These are phyloP conservation scores for Marasmius tenuissimus DNA, from an alignment of 1,284 basidiomycete genomes.

Conservation along the genomic window DNA sequence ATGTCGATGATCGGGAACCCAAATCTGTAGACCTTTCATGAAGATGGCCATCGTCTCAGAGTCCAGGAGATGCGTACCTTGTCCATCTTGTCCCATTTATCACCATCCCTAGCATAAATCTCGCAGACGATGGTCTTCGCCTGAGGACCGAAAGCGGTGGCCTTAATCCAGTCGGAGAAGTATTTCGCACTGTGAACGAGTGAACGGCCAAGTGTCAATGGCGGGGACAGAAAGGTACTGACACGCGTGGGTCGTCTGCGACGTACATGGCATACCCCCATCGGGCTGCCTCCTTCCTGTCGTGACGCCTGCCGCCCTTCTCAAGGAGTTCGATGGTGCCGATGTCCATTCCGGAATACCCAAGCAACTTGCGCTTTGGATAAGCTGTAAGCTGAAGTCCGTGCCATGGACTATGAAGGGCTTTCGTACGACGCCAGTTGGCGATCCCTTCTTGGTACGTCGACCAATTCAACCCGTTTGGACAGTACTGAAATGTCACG, in stretches of 20 bases:
- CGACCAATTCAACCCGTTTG: slow-evolving; percentile 12
- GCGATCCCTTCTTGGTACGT: slow-evolving; percentile 5
- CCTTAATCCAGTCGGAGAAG: neutral
- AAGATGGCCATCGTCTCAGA: neutral
- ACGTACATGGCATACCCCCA: slow-evolving; percentile 1
- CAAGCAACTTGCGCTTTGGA: neutral
- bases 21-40: slow-evolving; percentile 6
- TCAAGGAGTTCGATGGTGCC: neutral
- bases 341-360: slow-evolving; percentile 2
- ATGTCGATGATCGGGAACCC: slow-evolving; percentile 8
- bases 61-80: neutral
- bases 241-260: neutral
- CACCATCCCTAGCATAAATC: slow-evolving; percentile 1
- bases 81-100: neutral
- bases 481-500: slow-evolving; percentile 2
- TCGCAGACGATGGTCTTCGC: neutral
- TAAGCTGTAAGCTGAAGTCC: neutral
- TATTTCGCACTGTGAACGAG: neutral
- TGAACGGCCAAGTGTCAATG: neutral
- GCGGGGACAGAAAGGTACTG: neutral
- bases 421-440: neutral
- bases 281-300: slow-evolving; percentile 1
- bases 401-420: neutral
- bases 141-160: neutral
- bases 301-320: neutral